phyloP scores from a whole-genome alignment of 202 grass and related monocot species.

The Zizania palustris region DNA sequence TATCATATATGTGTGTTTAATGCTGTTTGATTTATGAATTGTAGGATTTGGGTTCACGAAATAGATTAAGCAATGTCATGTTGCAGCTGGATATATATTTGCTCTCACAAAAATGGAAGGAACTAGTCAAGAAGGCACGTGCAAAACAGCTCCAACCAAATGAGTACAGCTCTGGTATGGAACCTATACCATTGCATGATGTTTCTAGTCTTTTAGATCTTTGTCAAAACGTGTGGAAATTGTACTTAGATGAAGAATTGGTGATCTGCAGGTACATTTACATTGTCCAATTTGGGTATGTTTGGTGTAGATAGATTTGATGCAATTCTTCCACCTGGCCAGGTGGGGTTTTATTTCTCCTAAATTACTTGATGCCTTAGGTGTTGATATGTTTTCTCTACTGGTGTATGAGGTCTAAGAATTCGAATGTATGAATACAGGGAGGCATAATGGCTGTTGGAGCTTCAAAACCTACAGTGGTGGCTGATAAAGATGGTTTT shows the following conservation, averaged over 20 bases:
- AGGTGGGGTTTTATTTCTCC: conserved; percentile 53
- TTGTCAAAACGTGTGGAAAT: conserved; percentile 18
- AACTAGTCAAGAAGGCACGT: conserved; percentile 82
- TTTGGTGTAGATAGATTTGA: conserved; percentile 97
- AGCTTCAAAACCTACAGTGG: conserved; percentile 88
- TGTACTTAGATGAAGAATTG: conserved; percentile 45
- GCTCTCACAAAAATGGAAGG: conserved; percentile 97
- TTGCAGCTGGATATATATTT: conserved; percentile 94
- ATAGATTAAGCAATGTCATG: conserved; percentile 33
- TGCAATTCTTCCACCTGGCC: conserved; percentile 98
- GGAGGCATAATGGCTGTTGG: conserved; percentile 98
- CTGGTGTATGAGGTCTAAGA: neutral
- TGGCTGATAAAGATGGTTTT: conserved; percentile 82
- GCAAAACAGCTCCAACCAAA: conserved; percentile 90
- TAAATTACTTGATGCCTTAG: neutral
- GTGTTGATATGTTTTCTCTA: conserved; percentile 11
- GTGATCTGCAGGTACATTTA: conserved; percentile 82
- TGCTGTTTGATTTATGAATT: neutral
- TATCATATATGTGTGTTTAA: conserved; percentile 23
- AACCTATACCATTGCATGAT: conserved; percentile 16
- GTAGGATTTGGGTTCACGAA: conserved; percentile 10
- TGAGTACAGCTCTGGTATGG: conserved; percentile 89
- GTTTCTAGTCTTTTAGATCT: conserved; percentile 5
- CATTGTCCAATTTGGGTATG: conserved; percentile 96
- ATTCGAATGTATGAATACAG: conserved; percentile 50